Evolutionary conservation across 1,284 basidiomycete genomes (phyloP).

Genomic region (Cryptococcus jaspeensis): DNA sequence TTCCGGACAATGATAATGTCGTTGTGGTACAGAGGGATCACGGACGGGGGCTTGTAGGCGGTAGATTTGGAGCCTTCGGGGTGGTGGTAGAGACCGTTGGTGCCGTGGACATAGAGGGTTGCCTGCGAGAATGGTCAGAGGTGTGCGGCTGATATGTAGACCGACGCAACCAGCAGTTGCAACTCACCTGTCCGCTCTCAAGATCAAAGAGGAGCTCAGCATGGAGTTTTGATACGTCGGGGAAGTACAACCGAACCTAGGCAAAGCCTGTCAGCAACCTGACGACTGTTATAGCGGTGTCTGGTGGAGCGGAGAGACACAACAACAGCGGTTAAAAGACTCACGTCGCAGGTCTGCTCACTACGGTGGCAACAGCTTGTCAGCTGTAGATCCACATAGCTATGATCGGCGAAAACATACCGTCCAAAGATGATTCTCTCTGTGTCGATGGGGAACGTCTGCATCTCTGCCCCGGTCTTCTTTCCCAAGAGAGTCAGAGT

Average conservation of each 20-base stretch:
- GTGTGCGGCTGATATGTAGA: neutral
- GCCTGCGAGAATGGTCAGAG: constrained; percentile 24
- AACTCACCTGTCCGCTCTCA: constrained; percentile 35
- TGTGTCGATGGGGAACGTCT: constrained; percentile 37
- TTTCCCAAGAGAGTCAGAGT: constrained; percentile 33
- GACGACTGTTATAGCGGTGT: neutral
- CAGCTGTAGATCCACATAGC: neutral
- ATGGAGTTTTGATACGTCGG: constrained; percentile 48
- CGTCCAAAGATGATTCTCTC: constrained; percentile 42
- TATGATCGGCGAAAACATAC: constrained; percentile 16
- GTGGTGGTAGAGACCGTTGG: constrained; percentile 33
- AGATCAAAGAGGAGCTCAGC: constrained; percentile 46
- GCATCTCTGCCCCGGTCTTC: constrained; percentile 30
- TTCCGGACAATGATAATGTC: constrained; percentile 45
- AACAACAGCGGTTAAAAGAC: too few species aligned
- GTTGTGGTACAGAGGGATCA: constrained; percentile 28
- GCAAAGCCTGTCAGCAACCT: constrained; percentile 1
- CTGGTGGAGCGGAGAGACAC: neutral
- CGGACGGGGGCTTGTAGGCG: constrained; percentile 23
- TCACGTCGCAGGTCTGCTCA: constrained; percentile 44
- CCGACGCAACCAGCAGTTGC: neutral
- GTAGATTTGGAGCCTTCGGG: constrained; percentile 13
- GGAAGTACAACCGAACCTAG: constrained; percentile 46
- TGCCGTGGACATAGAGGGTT: constrained; percentile 36
- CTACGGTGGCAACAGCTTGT: constrained; percentile 8